phyloP scores from a whole-genome alignment of 352 stramenopile species.

The Ochromonadaceae sp. region DNA sequence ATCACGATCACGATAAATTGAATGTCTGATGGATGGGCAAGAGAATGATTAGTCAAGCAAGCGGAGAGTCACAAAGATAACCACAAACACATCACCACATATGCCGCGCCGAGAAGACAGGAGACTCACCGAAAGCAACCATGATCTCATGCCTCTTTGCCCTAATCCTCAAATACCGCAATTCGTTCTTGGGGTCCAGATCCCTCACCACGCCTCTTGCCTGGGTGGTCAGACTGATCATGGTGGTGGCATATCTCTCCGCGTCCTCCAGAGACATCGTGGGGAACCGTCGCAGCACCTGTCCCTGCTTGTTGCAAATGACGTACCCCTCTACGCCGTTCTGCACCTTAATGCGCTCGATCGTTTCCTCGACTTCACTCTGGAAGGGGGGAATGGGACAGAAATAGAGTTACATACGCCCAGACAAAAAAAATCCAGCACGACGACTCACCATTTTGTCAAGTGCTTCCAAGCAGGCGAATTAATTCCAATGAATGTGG shows the following conservation, averaged over 20 bases:
- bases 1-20: conserved; percentile 85
- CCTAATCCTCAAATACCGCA: conserved; percentile 78
- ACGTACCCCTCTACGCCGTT: conserved; percentile 82
- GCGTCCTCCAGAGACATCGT: conserved; percentile 69
- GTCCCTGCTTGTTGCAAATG: conserved; percentile 70
- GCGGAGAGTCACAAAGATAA: too few relatives aligned
- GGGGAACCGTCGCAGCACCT: conserved; percentile 63
- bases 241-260: conserved; percentile 71
- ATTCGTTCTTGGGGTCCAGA: conserved; percentile 81
- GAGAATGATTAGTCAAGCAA: too few relatives aligned
- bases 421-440: too few relatives aligned
- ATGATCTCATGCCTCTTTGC: conserved; percentile 77
- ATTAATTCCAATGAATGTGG: too few relatives aligned
- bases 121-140: conserved; percentile 58
- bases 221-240: conserved; percentile 70
- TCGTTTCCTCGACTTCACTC: conserved; percentile 74
- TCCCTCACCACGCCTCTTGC: conserved; percentile 74
- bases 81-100: too few relatives aligned
- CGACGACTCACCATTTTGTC: too few relatives aligned
- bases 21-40: too few relatives aligned
- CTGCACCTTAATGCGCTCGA: conserved; percentile 83
- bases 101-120: not conserved
- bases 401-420: too few relatives aligned
- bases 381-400: too few relatives aligned
- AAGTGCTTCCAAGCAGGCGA: too few relatives aligned